Conservation (phyloP, 75 land plant genomes). For the Picea glauca region DNA sequence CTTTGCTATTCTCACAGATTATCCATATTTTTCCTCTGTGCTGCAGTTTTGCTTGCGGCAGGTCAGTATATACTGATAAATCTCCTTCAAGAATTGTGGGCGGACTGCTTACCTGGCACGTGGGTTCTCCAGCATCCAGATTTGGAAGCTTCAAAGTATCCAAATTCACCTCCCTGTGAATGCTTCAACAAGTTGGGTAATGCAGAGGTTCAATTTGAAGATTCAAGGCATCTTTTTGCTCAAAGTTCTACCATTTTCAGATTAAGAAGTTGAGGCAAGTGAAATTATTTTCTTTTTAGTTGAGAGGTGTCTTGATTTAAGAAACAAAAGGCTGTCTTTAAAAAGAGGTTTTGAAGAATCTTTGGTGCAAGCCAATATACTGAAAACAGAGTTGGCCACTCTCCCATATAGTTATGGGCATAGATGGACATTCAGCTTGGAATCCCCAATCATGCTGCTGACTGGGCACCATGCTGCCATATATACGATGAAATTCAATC, state of each 20-base stretch:
- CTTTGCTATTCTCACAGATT: no score
- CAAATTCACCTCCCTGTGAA: no score
- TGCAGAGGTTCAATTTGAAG: no score
- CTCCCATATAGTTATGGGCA: constrained; percentile 45
- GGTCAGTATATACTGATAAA: no score
- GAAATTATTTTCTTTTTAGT: not conserved
- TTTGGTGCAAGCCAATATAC: constrained; percentile 42
- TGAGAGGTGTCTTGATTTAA: not conserved
- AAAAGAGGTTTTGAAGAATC: constrained; percentile 35
- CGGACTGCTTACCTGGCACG: no score
- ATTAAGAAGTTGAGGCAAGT: not conserved
- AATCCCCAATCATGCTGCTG: constrained; percentile 87
- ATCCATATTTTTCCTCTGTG: no score
- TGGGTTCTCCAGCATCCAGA: no score
- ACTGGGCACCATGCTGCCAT: constrained; percentile 88
- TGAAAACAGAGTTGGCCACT: constrained; percentile 41
- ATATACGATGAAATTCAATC: constrained; percentile 93
- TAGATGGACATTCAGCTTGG: constrained; percentile 73
- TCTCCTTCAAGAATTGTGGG: no score
- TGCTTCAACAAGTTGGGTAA: no score
- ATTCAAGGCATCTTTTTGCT: no score
- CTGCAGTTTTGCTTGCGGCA: no score
- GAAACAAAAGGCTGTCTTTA: constrained; percentile 31
- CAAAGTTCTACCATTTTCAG: not conserved
- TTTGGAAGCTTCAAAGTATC: no score